These are phyloP conservation scores for Pleurotus ostreatus DNA, from an alignment of 768 basidiomycete genomes.

Conservation along the genomic window DNA sequence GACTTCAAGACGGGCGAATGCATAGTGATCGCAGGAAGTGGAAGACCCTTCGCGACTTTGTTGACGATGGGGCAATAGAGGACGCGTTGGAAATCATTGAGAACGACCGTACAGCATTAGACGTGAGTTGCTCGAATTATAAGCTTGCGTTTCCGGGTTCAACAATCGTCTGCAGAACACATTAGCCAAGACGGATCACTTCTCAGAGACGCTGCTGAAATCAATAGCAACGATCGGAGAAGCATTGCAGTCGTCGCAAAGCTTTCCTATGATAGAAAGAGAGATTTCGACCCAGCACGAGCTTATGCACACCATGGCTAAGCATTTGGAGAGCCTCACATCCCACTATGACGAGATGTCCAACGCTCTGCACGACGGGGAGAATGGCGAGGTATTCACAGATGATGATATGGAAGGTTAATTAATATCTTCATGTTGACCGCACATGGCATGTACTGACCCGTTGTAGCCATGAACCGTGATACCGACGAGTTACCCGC, in stretches of 20 bases:
- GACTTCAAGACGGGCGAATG: slow-evolving; percentile 15
- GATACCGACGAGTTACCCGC: slow-evolving; percentile 76
- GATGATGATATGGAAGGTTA: slow-evolving; percentile 70
- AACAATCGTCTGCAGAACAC: slow-evolving; percentile 42
- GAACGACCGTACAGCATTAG: slow-evolving; percentile 59
- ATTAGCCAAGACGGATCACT: slow-evolving; percentile 59
- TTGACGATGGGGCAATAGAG: slow-evolving; percentile 79
- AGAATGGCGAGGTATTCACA: slow-evolving; percentile 61
- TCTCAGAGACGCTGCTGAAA: slow-evolving; percentile 56
- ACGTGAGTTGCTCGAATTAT: slow-evolving; percentile 40
- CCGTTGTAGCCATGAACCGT: slow-evolving; percentile 65
- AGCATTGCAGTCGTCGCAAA: slow-evolving; percentile 38
- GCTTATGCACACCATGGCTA: slow-evolving; percentile 55
- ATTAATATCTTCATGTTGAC: slow-evolving; percentile 4
- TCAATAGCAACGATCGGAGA: slow-evolving; percentile 54
- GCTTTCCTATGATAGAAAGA: slow-evolving; percentile 41
- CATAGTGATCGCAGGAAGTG: slow-evolving; percentile 51
- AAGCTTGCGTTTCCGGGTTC: not conserved
- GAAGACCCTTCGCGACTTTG: slow-evolving; percentile 85
- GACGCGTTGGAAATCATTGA: slow-evolving; percentile 73
- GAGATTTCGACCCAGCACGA: slow-evolving; percentile 50
- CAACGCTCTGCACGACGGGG: slow-evolving; percentile 58
- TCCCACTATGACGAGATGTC: slow-evolving; percentile 79
- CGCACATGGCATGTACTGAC: not conserved
- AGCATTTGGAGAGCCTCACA: slow-evolving; percentile 65